These are phyloP conservation scores for Leucogyrophana mollusca DNA, from an alignment of 768 basidiomycete species.

Conservation along the genomic window DNA sequence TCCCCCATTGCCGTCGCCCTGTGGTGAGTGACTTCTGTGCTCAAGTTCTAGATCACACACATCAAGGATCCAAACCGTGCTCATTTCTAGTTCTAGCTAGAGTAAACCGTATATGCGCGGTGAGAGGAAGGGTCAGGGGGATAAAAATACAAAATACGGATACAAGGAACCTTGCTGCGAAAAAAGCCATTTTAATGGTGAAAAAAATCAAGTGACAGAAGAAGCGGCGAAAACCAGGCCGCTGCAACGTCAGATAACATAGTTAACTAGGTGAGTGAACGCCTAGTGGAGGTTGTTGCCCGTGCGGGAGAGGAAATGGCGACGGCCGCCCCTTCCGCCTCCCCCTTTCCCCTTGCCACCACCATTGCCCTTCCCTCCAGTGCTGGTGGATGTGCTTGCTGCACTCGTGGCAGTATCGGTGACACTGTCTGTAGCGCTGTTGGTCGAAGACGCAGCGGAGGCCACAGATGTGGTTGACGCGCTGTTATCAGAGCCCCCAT, in stretches of 20 bases:
- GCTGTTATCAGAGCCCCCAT: neutral
- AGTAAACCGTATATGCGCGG: slow-evolving; percentile 3
- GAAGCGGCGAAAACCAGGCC: slow-evolving; percentile 9
- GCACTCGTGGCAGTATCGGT: slow-evolving; percentile 1
- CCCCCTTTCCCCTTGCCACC: slow-evolving; percentile 11
- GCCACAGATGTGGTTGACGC: neutral
- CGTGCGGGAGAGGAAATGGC: slow-evolving; percentile 17
- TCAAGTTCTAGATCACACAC: too few relatives aligned
- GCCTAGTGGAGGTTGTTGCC: slow-evolving; percentile 7
- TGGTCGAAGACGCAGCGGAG: neutral
- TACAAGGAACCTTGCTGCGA: neutral
- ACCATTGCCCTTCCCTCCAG: neutral
- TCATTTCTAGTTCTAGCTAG: slow-evolving; percentile 12
- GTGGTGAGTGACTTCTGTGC: too few relatives aligned
- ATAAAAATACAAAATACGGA: slow-evolving; percentile 9
- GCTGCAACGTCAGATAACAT: slow-evolving; percentile 4
- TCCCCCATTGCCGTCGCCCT: too few relatives aligned
- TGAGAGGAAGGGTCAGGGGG: slow-evolving; percentile 20
- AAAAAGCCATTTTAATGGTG: slow-evolving; percentile 7
- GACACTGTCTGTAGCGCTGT: neutral
- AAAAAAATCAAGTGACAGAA: slow-evolving; percentile 10
- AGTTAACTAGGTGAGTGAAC: slow-evolving; percentile 8
- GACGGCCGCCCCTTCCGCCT: slow-evolving; percentile 9
- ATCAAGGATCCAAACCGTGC: slow-evolving; percentile 1
- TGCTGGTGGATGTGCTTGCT: slow-evolving; percentile 1